phyloP scores from a whole-genome alignment of 2,329 filamentous ascomycete species.

The Monilinia laxa region DNA sequence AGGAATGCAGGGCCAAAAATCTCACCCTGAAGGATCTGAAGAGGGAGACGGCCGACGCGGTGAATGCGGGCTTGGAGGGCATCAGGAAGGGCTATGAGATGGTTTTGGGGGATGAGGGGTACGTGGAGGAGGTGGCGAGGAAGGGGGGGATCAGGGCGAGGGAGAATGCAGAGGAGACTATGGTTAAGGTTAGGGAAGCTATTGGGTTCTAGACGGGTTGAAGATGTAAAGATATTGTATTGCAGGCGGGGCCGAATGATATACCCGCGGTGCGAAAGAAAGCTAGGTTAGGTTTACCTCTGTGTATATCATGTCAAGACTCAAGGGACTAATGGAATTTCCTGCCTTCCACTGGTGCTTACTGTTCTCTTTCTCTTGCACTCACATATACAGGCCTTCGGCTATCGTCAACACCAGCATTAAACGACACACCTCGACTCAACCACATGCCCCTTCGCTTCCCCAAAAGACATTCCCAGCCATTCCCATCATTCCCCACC shows the following conservation, averaged over 20 bases:
- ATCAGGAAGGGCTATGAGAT: constrained; percentile 58
- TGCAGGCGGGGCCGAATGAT: no score
- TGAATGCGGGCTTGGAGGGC: constrained; percentile 53
- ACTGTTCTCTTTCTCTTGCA: not conserved
- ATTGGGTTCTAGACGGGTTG: constrained; percentile 42
- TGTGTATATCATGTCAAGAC: not conserved
- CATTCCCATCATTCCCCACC: no score
- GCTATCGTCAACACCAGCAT: no score
- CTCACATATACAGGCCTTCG: no score
- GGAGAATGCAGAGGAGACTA: constrained; percentile 55
- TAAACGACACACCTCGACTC: no score
- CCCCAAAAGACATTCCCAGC: no score
- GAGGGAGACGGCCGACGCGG: constrained; percentile 56
- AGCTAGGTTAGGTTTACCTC: not conserved
- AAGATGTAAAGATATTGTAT: not conserved
- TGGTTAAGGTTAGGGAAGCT: constrained; percentile 46
- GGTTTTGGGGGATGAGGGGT: constrained; percentile 50
- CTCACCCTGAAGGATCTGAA: constrained; percentile 61
- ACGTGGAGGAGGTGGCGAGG: constrained; percentile 57
- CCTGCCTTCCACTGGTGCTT: not conserved
- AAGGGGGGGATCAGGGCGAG: constrained; percentile 62
- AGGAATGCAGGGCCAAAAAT: constrained; percentile 40
- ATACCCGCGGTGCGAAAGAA: not conserved
- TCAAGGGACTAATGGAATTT: not conserved
- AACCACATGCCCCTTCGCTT: no score